Evolutionary conservation across 805 yeast genomes (phyloP).

Genomic region (Schizosaccharomyces osmophilus): DNA sequence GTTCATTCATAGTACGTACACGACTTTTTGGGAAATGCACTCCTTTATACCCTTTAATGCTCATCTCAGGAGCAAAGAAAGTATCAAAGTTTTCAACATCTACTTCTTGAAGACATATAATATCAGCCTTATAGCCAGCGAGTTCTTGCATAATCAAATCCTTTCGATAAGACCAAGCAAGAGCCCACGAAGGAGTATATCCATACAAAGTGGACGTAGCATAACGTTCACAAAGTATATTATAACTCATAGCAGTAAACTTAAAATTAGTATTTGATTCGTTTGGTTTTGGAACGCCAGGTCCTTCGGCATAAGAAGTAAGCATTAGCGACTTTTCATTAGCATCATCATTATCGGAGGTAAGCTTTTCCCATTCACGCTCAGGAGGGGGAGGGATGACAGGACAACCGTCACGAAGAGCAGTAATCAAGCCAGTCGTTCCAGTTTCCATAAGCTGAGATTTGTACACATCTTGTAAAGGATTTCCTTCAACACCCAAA

Average conservation of each 20-base stretch:
- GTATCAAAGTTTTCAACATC: conserved; percentile 71
- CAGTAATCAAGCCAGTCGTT: conserved; percentile 54
- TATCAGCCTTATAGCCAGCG: conserved; percentile 37
- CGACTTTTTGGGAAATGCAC: conserved; percentile 70
- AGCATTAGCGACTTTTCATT: neutral
- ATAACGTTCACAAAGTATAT: conserved; percentile 83
- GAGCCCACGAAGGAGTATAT: conserved; percentile 93
- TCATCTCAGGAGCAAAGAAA: conserved; percentile 57
- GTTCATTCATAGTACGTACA: conserved; percentile 45
- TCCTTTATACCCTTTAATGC: conserved; percentile 53
- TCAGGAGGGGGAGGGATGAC: conserved; percentile 39
- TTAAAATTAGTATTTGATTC: conserved; percentile 9
- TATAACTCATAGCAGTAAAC: conserved; percentile 67
- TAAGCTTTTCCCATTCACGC: conserved; percentile 42
- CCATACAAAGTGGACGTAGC: conserved; percentile 81
- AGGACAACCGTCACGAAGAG: conserved; percentile 64
- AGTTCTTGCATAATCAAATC: conserved; percentile 54
- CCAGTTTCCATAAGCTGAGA: conserved; percentile 57
- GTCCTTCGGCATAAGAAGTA: neutral
- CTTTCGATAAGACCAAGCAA: conserved; percentile 76
- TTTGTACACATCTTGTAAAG: conserved; percentile 40
- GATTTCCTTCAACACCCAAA: conserved; percentile 84
- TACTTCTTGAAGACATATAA: conserved; percentile 85
- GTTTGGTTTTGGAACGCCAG: neutral
- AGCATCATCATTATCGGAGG: neutral